Base-by-base conservation (phyloP, 1,284 basidiomycete genomes). In the Marasmius sp. region DNA sequence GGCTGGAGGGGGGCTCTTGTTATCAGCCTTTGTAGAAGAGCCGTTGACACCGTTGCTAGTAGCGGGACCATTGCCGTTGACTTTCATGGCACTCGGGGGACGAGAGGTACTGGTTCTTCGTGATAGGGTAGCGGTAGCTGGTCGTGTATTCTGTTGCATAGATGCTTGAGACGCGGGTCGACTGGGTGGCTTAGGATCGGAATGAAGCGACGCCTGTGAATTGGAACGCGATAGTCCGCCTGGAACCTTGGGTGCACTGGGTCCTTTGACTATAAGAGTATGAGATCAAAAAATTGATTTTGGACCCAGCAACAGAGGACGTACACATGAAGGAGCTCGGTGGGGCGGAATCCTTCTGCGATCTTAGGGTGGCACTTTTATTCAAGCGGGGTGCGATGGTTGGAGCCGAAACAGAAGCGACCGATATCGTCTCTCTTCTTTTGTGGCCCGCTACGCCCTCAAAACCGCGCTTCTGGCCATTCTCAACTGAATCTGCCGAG, bases 361-460 rank as follows among this genome's bases (percentile, higher is more conserved):
- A 79, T 75, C 52, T 79, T 80, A 94, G 68, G 6, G 81, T 79
- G 11, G 91, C 88, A 66, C 88, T 90, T 71, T 81, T 87, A 68
- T 93, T 93, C 64, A 83, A 70, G 43, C 88, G 80, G 3, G 91
- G 91, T 7, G 81, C 76, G 14, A 92, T 79, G 1, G 78, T 79
- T 0, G 92, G 92, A 8, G 85, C 77, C 64, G 77, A 80, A 9
- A 82, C 81, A 64, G 87, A 89, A 16, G 86, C 81, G 22, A 94
- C 91, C 1, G 83, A 70, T 64, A 94, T 86, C 11, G 83, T 83
- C 71, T 92, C 89, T 43, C 89, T 77, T 60, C 92, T 79, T 74
- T 92, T 93, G 70, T 93, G 92, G 0, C 92, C 92, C 2, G 91
- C 91, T 0, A 92, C 85, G 64, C 91, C 86, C 20, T 81, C 81